A percentile compares a stretch with the other conserved stretches of the same genome.
Conservation (phyloP, 78 protist genomes). For the Dictyostelium firmibasis region DNA sequence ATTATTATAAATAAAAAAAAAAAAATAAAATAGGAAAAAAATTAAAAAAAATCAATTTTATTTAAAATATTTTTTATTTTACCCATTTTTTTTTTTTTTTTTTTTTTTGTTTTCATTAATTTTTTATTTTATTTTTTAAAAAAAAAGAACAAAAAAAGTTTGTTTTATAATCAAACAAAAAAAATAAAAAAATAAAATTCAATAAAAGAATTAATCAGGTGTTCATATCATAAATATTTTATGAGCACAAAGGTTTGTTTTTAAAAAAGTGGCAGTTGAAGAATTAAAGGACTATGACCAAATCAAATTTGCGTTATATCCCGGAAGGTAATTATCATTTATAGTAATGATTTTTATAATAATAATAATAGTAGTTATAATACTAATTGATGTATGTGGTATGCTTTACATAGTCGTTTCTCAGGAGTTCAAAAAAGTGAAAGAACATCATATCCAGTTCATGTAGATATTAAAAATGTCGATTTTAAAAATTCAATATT, state of each 20-base stretch:
- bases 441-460: slow-evolving; percentile 55
- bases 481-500: slow-evolving; percentile 62
- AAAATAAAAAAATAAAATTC: not conserved
- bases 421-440: slow-evolving; percentile 58
- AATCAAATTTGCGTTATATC: slow-evolving; percentile 28
- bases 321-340: slow-evolving; percentile 12
- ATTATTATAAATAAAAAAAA: too few species aligned
- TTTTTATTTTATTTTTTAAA: too few species aligned
- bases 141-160: too few species aligned
- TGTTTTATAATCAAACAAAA: too few species aligned
- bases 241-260: not conserved
- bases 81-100: too few species aligned
- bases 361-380: not conserved
- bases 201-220: not conserved
- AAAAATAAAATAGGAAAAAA: too few species aligned
- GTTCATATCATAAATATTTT: not conserved
- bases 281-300: slow-evolving; percentile 11
- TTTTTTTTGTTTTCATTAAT: too few species aligned
- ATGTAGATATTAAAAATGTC: slow-evolving; percentile 55
- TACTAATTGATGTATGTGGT: not conserved
- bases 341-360: not conserved
- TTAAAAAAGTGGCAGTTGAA: slow-evolving; percentile 21
- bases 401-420: slow-evolving; percentile 15
- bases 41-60: too few species aligned
- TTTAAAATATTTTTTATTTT: too few species aligned